Conservation (phyloP, 1,284 basidiomycete species). For the Apiotrichum gracile region DNA sequence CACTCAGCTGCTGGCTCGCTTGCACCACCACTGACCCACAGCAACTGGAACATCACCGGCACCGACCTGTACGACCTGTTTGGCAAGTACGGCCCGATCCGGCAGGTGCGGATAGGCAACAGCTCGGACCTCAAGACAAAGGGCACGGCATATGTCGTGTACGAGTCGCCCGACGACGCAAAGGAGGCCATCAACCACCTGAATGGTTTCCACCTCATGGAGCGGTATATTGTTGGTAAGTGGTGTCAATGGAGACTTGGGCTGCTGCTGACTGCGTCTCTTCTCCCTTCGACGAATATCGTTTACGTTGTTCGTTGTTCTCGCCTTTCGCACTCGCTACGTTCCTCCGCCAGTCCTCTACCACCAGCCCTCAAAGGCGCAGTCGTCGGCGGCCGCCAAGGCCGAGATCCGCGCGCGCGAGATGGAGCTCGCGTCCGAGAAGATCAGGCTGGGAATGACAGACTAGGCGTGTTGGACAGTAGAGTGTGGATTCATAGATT, state of each 20-base stretch:
- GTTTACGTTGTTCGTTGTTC: neutral
- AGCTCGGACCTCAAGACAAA: conserved; percentile 74
- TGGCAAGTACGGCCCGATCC: conserved; percentile 92
- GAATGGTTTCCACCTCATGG: conserved; percentile 97
- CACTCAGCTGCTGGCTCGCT: neutral
- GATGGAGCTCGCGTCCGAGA: conserved; percentile 79
- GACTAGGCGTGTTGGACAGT: conserved; percentile 16
- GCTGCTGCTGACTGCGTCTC: neutral
- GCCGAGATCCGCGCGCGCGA: conserved; percentile 87
- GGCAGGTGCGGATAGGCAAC: conserved; percentile 89
- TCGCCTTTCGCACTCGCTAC: too few species aligned
- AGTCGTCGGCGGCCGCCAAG: conserved; percentile 76
- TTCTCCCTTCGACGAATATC: too few species aligned
- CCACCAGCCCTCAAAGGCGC: conserved; percentile 93
- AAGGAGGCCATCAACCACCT: conserved; percentile 94
- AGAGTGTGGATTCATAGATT: too few species aligned
- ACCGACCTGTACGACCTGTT: conserved; percentile 96
- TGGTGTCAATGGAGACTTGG: conserved; percentile 4
- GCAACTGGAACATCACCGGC: conserved; percentile 82
- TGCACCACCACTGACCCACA: conserved; percentile 12
- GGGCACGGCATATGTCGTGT: conserved; percentile 87
- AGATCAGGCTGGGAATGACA: conserved; percentile 58
- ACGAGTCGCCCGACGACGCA: conserved; percentile 56
- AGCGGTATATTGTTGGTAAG: conserved; percentile 82
- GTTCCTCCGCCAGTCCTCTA: conserved; percentile 64